Base-by-base conservation (phyloP, 371 early-diverging fungal genomes). In the Mortierella sp. region DNA sequence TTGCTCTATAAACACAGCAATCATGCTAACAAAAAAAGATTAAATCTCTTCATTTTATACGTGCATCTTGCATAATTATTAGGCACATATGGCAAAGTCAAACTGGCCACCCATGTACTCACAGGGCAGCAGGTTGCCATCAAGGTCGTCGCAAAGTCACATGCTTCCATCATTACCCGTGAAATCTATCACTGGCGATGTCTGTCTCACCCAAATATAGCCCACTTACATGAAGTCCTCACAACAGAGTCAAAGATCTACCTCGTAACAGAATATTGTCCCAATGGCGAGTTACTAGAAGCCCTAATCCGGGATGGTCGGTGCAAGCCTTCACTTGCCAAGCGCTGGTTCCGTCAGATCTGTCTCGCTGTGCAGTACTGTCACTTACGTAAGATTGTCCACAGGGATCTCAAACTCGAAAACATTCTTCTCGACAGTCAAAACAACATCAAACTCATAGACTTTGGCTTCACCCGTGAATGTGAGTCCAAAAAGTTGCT, bases 171-270 rank as follows among this genome's bases (percentile, higher is more conserved):
- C 37, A 86, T 88, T 71, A 88, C 92, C 35, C 91, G 97, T 60
- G 99, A 98, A 86, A 93, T 97, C 56, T 92, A 95, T 64, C 93
- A 96, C 51, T 93, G 95, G 87, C 93, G 96, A 12, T 90, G 92
- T 61, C 82, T 98, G 42, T 88, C 89, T 49, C 96, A 96, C 67
- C 91, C 94, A 6, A 93, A 96, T 82, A 94, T 97, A 56, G 91
- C 94, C 23, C 91, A 93, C 55, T 85, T 97, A 2, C 91, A 93
- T 70, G 98, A 96, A 82, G 94, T 97, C 59, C 88, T 96, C 37
- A 85, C 88, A 10, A 93, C 95, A n/a, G 92, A 92, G 77, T 89
- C 90, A 29, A 86, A 91, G 68, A 94, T 96, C 60, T 94, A 93
- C 73, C 89, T 96, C 80, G 90, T 94, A 26, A 90, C 90, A 43